Evolutionary conservation across 306 rosid species (phyloP).

Genomic region (Echinosophora koreensis): DNA sequence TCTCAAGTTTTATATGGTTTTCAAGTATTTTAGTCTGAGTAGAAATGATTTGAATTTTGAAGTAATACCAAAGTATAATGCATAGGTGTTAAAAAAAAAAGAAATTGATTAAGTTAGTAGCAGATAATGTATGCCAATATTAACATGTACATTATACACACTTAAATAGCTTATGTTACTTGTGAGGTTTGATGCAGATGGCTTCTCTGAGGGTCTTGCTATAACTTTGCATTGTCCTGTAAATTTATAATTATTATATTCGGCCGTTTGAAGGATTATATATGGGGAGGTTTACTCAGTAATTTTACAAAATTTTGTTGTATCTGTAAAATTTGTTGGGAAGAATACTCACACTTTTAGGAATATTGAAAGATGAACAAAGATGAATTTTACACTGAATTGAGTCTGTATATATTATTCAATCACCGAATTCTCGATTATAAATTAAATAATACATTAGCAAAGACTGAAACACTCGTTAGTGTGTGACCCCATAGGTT

Average conservation of each 20-base stretch:
- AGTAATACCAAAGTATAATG: not conserved
- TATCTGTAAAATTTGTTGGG: not conserved
- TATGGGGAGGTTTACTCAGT: not conserved
- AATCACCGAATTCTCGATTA: no score
- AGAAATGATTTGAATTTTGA: no score
- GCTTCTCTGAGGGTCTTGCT: slow-evolving; percentile 1
- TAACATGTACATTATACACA: not conserved
- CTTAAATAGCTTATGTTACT: slow-evolving; percentile 10
- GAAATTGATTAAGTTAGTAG: slow-evolving; percentile 32
- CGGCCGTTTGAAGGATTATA: not conserved
- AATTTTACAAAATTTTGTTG: not conserved
- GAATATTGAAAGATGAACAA: no score
- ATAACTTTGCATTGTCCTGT: slow-evolving; percentile 9
- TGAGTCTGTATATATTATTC: no score
- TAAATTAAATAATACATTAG: no score
- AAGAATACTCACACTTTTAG: no score
- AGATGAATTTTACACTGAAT: no score
- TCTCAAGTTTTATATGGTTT: no score
- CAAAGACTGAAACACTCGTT: no score
- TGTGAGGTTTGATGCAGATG: not conserved
- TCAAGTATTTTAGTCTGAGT: no score
- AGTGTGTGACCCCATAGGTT: no score
- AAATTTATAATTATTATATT: not conserved
- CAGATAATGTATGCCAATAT: not conserved
- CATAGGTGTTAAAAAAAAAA: not conserved